Base-by-base conservation (phyloP, 345 rosid species). In the Aegle marmelos region DNA sequence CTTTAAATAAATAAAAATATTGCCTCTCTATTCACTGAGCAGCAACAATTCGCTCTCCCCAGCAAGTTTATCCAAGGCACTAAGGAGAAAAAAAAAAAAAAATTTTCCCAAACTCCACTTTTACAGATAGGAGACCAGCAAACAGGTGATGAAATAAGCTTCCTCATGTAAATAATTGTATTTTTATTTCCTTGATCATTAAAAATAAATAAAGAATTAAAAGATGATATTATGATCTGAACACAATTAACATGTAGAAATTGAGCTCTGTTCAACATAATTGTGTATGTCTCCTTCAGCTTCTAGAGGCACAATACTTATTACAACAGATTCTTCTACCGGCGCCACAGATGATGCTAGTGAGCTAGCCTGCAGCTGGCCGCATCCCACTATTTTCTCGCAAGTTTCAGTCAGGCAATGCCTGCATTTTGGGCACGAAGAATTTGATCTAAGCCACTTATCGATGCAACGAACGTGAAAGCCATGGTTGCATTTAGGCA, bases 371-470 rank as follows among this genome's bases (percentile, higher is more conserved):
- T 63, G 37, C 8, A 21, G 78, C 67, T 70, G 75, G 61, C 85
- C 36, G 33, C 76, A 71, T 22, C 82, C 81, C 63, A 73, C 66
- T 22, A 82, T 84, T 72, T 89, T 87, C 22, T 83, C 68, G 58
- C 82, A 73, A 8, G 81, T 84, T 61, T 86, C 80, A 25, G 75
- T 76, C 25, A 86, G 78, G 75, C 84, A 80, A 45, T 83, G 82
- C 80, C 96, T 83, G 56, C 96, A 92, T 21, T 86, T 90, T 0
- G 92, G 96, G 77, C 96, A 92, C 14, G 94, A 87, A 33, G 90
- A 81, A 78, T 90, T 89, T 11, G 89, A 88, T 70, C 82, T 68
- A 48, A 92, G 96, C 92, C 96, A 92, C 79, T 80, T 82, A 78
- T 90, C 93, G 25, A 90, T 85, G 72, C 95, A 91, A 24, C 60